Conservation (phyloP, 2,329 filamentous ascomycete species). For the Paecilomyces variotii region DNA sequence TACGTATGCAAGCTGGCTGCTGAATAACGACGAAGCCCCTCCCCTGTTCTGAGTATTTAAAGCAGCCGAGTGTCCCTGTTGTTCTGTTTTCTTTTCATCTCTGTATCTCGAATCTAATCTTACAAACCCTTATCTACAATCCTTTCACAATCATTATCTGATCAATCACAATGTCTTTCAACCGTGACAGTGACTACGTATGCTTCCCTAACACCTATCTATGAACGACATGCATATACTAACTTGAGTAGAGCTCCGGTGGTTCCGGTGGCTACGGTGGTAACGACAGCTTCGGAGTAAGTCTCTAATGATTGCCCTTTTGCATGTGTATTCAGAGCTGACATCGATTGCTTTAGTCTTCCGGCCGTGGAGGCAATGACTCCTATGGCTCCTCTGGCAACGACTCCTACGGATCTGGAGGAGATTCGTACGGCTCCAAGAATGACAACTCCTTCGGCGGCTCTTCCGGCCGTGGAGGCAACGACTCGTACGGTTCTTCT, state of each 20-base stretch:
- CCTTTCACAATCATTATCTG: not conserved
- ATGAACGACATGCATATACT: constrained; percentile 4
- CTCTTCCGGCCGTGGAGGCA: not conserved
- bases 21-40: not conserved
- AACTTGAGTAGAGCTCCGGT: constrained; percentile 6
- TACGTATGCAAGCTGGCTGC: not conserved
- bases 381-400: not conserved
- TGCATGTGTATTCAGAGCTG: not conserved
- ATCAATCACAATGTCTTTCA: constrained; percentile 10
- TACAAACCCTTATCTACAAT: not conserved
- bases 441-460: not conserved
- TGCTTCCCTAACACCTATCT: constrained; percentile 3
- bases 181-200: constrained; percentile 9
- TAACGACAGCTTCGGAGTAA: constrained; percentile 13
- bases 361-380: not conserved
- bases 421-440: not conserved
- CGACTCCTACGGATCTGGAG: not conserved
- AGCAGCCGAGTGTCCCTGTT: not conserved
- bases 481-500: constrained; percentile 1
- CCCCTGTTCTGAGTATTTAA: not conserved
- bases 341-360: not conserved
- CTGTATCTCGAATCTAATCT: not conserved
- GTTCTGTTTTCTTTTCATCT: not conserved
- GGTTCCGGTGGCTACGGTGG: constrained; percentile 12
- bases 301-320: not conserved